A percentile compares a stretch with the other conserved stretches of the same genome.
These are phyloP conservation scores for Vitis hybrid DNA, from an alignment of 177 flowering plant species.

Conservation along the genomic window DNA sequence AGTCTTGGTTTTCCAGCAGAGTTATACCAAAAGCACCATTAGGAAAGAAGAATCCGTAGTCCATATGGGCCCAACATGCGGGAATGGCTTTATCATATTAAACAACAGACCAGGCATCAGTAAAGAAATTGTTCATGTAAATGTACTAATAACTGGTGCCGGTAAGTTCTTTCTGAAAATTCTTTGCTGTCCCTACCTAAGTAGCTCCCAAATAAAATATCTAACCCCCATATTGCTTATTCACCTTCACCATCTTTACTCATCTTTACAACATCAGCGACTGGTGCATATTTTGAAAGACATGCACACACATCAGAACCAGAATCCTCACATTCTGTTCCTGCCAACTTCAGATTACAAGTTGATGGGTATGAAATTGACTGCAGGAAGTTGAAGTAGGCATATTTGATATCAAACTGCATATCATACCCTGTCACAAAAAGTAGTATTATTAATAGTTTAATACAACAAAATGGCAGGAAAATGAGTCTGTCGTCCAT, in stretches of 20 bases:
- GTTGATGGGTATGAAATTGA: slow-evolving; percentile 35
- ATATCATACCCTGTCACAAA: slow-evolving; percentile 86
- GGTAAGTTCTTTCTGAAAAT: too few species aligned
- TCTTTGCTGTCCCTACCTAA: too few species aligned
- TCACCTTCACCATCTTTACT: neutral
- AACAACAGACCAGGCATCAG: too few species aligned
- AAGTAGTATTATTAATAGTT: neutral
- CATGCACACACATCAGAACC: slow-evolving; percentile 4
- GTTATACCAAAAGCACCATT: too few species aligned
- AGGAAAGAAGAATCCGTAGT: too few species aligned
- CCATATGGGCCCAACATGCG: too few species aligned
- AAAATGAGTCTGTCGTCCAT: neutral
- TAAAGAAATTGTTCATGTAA: too few species aligned
- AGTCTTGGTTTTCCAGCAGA: too few species aligned
- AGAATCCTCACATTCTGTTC: slow-evolving; percentile 4
- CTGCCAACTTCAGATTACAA: neutral
- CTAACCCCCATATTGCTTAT: neutral
- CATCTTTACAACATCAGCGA: neutral
- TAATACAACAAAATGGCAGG: neutral
- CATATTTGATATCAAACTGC: slow-evolving; percentile 94
- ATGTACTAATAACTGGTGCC: too few species aligned
- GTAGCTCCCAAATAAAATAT: too few species aligned
- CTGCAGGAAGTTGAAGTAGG: slow-evolving; percentile 88
- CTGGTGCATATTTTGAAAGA: neutral
- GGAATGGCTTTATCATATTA: too few species aligned